Conservation (phyloP, 441 rosid species). For the Bruguiera hainesii region DNA sequence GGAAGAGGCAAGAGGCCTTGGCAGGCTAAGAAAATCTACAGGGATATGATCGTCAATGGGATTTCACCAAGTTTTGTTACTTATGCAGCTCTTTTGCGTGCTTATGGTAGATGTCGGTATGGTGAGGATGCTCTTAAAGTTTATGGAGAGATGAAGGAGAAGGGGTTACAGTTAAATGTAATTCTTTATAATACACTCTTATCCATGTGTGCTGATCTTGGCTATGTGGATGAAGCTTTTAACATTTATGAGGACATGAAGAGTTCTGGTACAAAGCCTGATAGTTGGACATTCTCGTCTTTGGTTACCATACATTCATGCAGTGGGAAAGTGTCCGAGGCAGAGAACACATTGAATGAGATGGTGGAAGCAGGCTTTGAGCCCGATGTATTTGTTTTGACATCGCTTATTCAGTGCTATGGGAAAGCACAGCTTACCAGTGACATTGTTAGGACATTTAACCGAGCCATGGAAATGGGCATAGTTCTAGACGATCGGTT, state of each 20-base stretch:
- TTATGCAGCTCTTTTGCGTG: slow-evolving; percentile 70
- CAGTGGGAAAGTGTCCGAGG: slow-evolving; percentile 68
- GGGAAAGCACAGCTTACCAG: slow-evolving; percentile 70
- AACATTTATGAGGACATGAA: slow-evolving; percentile 70
- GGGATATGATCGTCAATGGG: slow-evolving; percentile 58
- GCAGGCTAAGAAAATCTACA: slow-evolving; percentile 69
- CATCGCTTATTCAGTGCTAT: slow-evolving; percentile 88
- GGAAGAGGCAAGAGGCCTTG: slow-evolving; percentile 96
- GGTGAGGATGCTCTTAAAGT: slow-evolving; percentile 66
- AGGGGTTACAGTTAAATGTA: slow-evolving; percentile 49
- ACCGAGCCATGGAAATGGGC: slow-evolving; percentile 48
- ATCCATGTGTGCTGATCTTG: slow-evolving; percentile 90
- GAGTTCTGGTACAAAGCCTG: slow-evolving; percentile 54
- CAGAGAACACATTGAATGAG: slow-evolving; percentile 61
- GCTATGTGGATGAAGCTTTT: slow-evolving; percentile 58
- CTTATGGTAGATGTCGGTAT: slow-evolving; percentile 73
- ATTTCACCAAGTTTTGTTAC: slow-evolving; percentile 56
- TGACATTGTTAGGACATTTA: slow-evolving; percentile 66
- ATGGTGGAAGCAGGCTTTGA: slow-evolving; percentile 78
- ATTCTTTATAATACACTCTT: slow-evolving; percentile 73
- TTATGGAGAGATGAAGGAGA: slow-evolving; percentile 82
- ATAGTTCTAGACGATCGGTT: slow-evolving; percentile 76
- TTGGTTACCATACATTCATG: slow-evolving; percentile 72
- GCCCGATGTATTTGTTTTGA: slow-evolving; percentile 70
- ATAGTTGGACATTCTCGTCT: slow-evolving; percentile 91